Evolutionary conservation across 148 eudicot species (phyloP), one percentile per base, ranked within the genome.

Genomic region (Nepenthes gracilis): DNA sequence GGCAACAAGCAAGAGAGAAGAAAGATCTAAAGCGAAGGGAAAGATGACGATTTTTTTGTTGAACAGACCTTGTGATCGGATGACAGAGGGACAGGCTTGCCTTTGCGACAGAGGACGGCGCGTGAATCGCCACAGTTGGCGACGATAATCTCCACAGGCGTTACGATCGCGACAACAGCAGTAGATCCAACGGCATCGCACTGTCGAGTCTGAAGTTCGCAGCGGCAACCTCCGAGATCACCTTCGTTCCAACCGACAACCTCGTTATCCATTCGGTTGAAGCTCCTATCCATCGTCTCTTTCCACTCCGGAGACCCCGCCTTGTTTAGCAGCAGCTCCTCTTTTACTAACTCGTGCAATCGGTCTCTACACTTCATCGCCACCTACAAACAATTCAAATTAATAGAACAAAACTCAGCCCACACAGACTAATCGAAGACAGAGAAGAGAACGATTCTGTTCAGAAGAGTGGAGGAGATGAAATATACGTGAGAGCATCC

Each of bases 161-260:
- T 70, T 0, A 88, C 78, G 6, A 90, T 35, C 2, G 91, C 81
- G 1, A 87, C 94, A 1, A 86, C 83, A 0, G 95, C 97, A 1
- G 97, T 84, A 15, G 97, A 90, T 61, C 97, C 97, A 5, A 87
- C 97, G 6, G 83, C 86, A 43, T 79, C 86, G 33, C 85, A 84
- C 57, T 84, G 83, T 14, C 91, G 91, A 15, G 78, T 63, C 14
- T 70, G 95, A 4, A 86, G 79, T 58, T 84, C 88, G 67, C 95
- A 90, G 2, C 91, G 75, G 61, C 97, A 90, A 23, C 47, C 54
- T 6, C 37, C 2, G 4, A 23, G 12, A 33, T 23, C 62, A 10
- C 11, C 62, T n/a, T 6, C 45, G 37, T 74, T 77, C 55, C 64
- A 59, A 2, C 61, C 72, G 0, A 65, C 35, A 1, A 67, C 83